Evolutionary conservation across 352 stramenopile species (phyloP), one percentile per base, ranked within the genome.

Genomic region (Phytophthora pini): DNA sequence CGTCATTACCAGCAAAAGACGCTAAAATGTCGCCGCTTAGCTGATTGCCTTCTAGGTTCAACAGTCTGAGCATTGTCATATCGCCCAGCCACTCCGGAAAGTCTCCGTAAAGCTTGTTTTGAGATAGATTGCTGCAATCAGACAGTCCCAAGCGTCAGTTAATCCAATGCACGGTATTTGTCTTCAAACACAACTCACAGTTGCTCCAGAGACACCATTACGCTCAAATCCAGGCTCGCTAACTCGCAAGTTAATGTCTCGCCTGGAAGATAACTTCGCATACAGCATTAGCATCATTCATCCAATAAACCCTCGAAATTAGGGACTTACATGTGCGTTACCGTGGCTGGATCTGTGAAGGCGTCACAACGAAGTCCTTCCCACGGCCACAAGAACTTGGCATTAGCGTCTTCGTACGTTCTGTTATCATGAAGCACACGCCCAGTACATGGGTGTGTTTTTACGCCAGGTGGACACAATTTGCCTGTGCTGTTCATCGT

Each of bases 131-230:
- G 8, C 82, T 91, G 47, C 47, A 24, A 5, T 1, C 59, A 62
- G 7, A 7, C 24, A 26, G 36, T 32, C 13, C 32, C 27, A 46
- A 3, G 52, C 8, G 5, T 32, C 26, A 40, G 34, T 54, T 50
- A 54, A 15, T 47, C n/a, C 5, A 32, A 8, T 41, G 6, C 13
- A 43, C 2, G 2, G 38, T 29, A 26, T 34, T 40, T 10, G 7
- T 56, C 22, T n/a, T 44, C 17, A 45, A 15, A 44, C 4, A 24
- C 2, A 44, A 77, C 82, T 65, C 62, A 90, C 85, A 93, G 52
- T 53, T 90, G 79, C 56, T 90, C 74, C 3, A 93, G 74, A n/a
- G 82, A 89, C 10, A 80, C 65, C 82, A 93, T 89, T 17, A 75
- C 51, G 31, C 82, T 88, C 15, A 93, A 62, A 62, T 90, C 75